These are phyloP conservation scores for Xylariaceae sp. DNA, from an alignment of 2,329 filamentous ascomycete species.

Conservation along the genomic window DNA sequence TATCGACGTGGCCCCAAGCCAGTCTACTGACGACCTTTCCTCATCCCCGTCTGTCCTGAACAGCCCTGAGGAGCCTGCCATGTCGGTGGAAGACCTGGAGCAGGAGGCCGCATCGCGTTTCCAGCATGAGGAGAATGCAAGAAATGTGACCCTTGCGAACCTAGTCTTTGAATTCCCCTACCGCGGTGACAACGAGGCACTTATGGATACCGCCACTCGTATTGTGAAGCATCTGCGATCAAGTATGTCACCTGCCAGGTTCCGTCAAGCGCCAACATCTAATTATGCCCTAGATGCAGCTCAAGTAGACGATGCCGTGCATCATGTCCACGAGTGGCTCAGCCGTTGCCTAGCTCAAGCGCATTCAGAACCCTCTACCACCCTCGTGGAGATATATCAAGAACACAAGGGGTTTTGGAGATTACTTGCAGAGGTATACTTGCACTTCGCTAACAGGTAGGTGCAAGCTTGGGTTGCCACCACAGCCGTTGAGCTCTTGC, in stretches of 20 bases:
- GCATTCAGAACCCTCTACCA: conserved; percentile 31
- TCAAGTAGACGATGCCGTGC: conserved; percentile 44
- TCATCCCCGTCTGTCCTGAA: conserved; percentile 39
- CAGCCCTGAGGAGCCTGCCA: conserved; percentile 45
- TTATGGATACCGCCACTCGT: conserved; percentile 28
- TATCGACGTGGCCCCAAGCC: conserved; percentile 34
- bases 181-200: conserved; percentile 25
- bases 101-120: conserved; percentile 31
- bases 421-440: conserved; percentile 50
- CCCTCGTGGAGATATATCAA: conserved; percentile 42
- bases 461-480: conserved; percentile 15
- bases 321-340: conserved; percentile 50
- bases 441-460: conserved; percentile 42
- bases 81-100: conserved; percentile 39
- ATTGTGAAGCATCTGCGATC: conserved; percentile 28
- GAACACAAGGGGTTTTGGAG: conserved; percentile 51
- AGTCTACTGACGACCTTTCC: conserved; percentile 28
- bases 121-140: conserved; percentile 13
- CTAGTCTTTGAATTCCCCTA: conserved; percentile 32
- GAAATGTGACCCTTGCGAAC: conserved; percentile 17
- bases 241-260: conserved; percentile 20
- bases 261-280: not conserved
- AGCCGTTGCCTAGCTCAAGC: conserved; percentile 45
- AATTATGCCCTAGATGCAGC: conserved; percentile 36
- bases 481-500: not conserved